Evolutionary conservation across 116 monocot species (phyloP).

Genomic region (Cymodocea nodosa): DNA sequence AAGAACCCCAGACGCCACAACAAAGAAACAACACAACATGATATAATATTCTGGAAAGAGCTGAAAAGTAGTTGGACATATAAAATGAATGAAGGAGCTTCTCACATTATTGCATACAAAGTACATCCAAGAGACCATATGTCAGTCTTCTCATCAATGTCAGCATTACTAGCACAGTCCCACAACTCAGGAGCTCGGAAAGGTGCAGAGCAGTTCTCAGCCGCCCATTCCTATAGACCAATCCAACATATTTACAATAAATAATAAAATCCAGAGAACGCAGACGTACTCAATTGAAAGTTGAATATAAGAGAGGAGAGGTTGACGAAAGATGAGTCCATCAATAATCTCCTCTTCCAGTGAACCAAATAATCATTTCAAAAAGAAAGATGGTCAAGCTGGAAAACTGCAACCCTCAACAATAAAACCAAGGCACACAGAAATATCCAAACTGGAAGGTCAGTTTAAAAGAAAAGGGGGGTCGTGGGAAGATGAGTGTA

Average conservation of each 20-base stretch:
- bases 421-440: too few relatives aligned
- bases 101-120: conserved; percentile 91
- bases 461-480: too few relatives aligned
- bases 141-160: conserved; percentile 85
- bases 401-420: too few relatives aligned
- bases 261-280: not conserved
- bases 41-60: not conserved
- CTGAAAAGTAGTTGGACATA: not conserved
- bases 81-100: not conserved
- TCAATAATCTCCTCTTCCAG: too few relatives aligned
- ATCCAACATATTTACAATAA: not conserved
- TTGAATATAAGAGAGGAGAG: not conserved
- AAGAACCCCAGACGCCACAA: not conserved
- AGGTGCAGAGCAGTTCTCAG: conserved; percentile 80
- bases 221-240: conserved; percentile 57
- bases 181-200: conserved; percentile 89
- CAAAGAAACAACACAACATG: not conserved
- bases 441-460: too few relatives aligned
- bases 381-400: too few relatives aligned
- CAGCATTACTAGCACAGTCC: conserved; percentile 67
- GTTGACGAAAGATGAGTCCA: too few relatives aligned
- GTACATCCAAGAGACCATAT: conserved; percentile 96
- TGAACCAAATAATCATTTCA: too few relatives aligned
- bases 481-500: too few relatives aligned
- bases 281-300: not conserved